These are phyloP conservation scores for Saccharomycopsis synnaedendra DNA, from an alignment of 805 yeast genomes.

Conservation along the genomic window DNA sequence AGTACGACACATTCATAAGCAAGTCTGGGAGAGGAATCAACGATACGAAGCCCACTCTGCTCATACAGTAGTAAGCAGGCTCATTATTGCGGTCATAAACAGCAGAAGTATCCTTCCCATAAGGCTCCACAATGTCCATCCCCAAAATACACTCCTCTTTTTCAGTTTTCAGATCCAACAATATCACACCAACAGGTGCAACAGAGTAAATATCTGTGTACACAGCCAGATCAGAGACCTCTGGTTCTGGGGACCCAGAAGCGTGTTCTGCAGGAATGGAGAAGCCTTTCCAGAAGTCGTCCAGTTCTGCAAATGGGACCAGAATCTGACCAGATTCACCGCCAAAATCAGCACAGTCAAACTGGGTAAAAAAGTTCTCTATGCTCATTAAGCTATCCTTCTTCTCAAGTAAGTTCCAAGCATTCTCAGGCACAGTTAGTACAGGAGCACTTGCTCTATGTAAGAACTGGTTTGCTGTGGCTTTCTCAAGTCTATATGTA, in stretches of 20 bases:
- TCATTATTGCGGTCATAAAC: background rate
- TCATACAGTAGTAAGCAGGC: background rate
- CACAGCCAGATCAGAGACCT: background rate
- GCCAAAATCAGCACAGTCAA: constrained; percentile 1
- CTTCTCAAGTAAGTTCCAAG: background rate
- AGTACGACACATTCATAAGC: constrained; percentile 45
- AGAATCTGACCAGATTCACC: background rate
- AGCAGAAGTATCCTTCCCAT: background rate
- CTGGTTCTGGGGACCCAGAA: background rate
- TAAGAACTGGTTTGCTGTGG: background rate
- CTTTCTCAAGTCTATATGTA: background rate
- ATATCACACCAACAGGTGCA: constrained; percentile 8
- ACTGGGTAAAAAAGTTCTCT: constrained; percentile 10
- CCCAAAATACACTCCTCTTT: background rate
- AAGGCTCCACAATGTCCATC: background rate
- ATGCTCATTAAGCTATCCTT: constrained; percentile 1
- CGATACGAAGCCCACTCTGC: background rate
- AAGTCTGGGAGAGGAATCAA: constrained; percentile 46
- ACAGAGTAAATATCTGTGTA: background rate
- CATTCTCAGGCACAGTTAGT: background rate
- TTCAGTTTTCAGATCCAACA: background rate
- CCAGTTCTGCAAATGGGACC: constrained; percentile 11
- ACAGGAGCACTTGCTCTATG: background rate
- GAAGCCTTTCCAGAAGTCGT: constrained; percentile 10
- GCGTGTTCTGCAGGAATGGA: background rate